These are phyloP conservation scores for Elsinoe arachidis DNA, from an alignment of 2,329 filamentous ascomycete genomes.

Conservation along the genomic window DNA sequence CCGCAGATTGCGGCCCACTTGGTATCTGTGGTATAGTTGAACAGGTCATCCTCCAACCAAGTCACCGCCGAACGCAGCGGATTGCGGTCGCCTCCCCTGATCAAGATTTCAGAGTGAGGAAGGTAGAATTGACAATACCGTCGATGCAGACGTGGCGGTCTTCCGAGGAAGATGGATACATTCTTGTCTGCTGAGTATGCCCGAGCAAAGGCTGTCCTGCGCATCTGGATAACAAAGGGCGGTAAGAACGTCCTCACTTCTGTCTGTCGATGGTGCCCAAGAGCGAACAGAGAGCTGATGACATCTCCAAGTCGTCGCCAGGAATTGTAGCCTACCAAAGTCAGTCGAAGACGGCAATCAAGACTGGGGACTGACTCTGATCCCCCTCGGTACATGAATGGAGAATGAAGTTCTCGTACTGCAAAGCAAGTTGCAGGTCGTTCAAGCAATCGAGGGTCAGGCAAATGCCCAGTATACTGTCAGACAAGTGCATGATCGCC, in stretches of 20 bases:
- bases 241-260: slow-evolving; percentile 26
- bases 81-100: background rate
- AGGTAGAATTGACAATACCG: slow-evolving; percentile 33
- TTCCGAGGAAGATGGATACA: slow-evolving; percentile 42
- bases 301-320: slow-evolving; percentile 42
- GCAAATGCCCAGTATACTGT: slow-evolving; percentile 31
- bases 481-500: slow-evolving; percentile 28
- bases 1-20: slow-evolving; percentile 28
- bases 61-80: background rate
- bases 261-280: slow-evolving; percentile 39
- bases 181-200: slow-evolving; percentile 41
- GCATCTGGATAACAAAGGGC: slow-evolving; percentile 34
- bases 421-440: slow-evolving; percentile 37
- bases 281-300: slow-evolving; percentile 38
- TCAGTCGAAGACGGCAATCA: background rate
- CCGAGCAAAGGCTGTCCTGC: slow-evolving; percentile 34
- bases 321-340: slow-evolving; percentile 35
- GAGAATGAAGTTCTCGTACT: slow-evolving; percentile 42
- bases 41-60: slow-evolving; percentile 15
- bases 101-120: background rate
- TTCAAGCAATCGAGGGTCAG: slow-evolving; percentile 31
- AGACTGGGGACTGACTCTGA: slow-evolving; percentile 30
- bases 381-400: slow-evolving; percentile 38
- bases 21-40: slow-evolving; percentile 24
- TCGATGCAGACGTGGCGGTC: slow-evolving; percentile 39